phyloP scores from a whole-genome alignment of 768 basidiomycete species.

The Nidularia sp. region DNA sequence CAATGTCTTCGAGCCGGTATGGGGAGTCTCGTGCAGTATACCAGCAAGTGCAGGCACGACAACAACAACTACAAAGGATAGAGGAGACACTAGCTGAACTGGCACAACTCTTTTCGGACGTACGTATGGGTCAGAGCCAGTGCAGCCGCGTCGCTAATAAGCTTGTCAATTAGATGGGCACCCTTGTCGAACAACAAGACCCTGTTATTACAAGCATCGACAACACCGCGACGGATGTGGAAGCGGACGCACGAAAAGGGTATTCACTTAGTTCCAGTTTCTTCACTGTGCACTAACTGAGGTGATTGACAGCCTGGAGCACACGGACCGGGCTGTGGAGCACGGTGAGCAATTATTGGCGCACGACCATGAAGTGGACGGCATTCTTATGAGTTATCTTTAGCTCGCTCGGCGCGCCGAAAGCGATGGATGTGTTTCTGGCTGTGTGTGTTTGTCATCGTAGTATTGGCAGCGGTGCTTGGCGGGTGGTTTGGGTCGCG shows the following conservation, averaged over 20 bases:
- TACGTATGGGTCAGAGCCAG: slow-evolving; percentile 19
- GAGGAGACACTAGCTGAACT: slow-evolving; percentile 87
- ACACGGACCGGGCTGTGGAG: slow-evolving; percentile 65
- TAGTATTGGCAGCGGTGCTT: slow-evolving; percentile 56
- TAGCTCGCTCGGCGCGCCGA: slow-evolving; percentile 56
- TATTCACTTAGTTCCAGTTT: slow-evolving; percentile 25
- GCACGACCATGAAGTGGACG: not conserved
- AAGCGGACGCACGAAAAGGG: slow-evolving; percentile 70
- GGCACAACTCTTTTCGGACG: slow-evolving; percentile 84
- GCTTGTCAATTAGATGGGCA: slow-evolving; percentile 55
- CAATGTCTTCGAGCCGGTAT: slow-evolving; percentile 63
- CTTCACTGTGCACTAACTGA: no score
- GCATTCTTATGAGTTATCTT: slow-evolving; percentile 5
- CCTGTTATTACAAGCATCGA: slow-evolving; percentile 66
- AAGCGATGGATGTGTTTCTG: slow-evolving; percentile 87
- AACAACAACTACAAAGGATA: slow-evolving; percentile 80
- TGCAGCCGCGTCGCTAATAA: not conserved
- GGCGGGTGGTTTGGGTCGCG: slow-evolving; percentile 35
- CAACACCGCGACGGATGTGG: slow-evolving; percentile 54
- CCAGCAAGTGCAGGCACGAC: slow-evolving; percentile 85
- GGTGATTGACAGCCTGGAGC: slow-evolving; percentile 38
- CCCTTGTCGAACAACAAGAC: slow-evolving; percentile 77
- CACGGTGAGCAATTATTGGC: slow-evolving; percentile 27
- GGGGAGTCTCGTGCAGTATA: slow-evolving; percentile 79
- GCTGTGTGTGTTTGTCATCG: slow-evolving; percentile 49